Conservation (phyloP, 2,329 filamentous ascomycete species). For the Intubia oerlemansii region DNA sequence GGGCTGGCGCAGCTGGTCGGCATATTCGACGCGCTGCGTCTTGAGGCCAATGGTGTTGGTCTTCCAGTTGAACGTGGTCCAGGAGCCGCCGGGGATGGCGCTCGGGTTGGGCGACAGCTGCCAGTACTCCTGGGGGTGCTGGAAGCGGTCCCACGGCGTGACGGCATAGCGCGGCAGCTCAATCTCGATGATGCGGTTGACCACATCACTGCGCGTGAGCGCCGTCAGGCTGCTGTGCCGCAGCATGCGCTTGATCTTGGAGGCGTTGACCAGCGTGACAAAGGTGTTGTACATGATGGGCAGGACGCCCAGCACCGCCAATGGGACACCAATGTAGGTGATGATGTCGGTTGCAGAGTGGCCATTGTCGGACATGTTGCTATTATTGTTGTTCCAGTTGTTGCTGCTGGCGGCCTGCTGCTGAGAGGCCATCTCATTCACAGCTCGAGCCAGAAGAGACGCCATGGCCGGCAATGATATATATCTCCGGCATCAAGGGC, state of each 20-base stretch:
- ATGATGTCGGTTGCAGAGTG: slow-evolving; percentile 12
- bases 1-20: slow-evolving; percentile 29
- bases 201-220: slow-evolving; percentile 38
- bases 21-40: slow-evolving; percentile 41
- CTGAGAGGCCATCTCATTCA: too few relatives aligned
- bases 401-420: too few relatives aligned
- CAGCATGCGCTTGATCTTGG: slow-evolving; percentile 37
- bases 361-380: slow-evolving; percentile 4
- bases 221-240: slow-evolving; percentile 33
- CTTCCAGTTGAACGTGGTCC: slow-evolving; percentile 46
- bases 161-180: slow-evolving; percentile 44
- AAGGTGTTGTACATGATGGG: slow-evolving; percentile 46
- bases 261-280: slow-evolving; percentile 34
- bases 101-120: slow-evolving; percentile 26
- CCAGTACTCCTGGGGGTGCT: slow-evolving; percentile 35
- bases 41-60: slow-evolving; percentile 39
- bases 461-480: too few relatives aligned
- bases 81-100: slow-evolving; percentile 35
- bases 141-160: slow-evolving; percentile 33
- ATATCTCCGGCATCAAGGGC: too few relatives aligned
- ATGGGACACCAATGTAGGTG: slow-evolving; percentile 16
- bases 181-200: slow-evolving; percentile 45
- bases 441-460: too few relatives aligned
- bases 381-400: background rate
- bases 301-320: slow-evolving; percentile 22